Evolutionary conservation across 2,329 filamentous ascomycete genomes (phyloP), one percentile per base, ranked within the genome.

Genomic region (Aspergillus sp.): DNA sequence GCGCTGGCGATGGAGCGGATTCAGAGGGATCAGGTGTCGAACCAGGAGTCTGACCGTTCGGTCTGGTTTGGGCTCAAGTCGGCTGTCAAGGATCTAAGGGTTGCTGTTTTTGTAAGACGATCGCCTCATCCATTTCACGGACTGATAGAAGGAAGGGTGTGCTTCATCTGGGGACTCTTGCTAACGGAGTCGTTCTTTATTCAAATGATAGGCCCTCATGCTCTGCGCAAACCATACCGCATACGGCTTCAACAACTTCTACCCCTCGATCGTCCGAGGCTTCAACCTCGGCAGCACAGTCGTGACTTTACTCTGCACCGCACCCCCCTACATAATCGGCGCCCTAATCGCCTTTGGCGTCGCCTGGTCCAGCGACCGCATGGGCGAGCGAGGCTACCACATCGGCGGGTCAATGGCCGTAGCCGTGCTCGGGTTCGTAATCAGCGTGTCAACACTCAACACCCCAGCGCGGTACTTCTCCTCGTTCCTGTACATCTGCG

Each of bases 171-270:
- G 6, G 25, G 6, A 28, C 25, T 28, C n/a, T 28, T 28, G 25
- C 25, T 28, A 28, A 28, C 25, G 25, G 25, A 28, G 25, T 28
- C 25, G n/a, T 28, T 28, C 6, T 28, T 28, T 3, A 28, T 28
- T 28, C 25, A 28, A 28, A 28, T 28, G 25, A 28, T 28, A 28
- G 25, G 28, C 47, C 11, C 23, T 58, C 7, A 58, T 58, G 46
- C 46, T 62, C 5, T 58, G 61, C 11, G 63, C 59, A 58, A 70
- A 60, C 54, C 67, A 53, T 7, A 73, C 69, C 22, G 71, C 71
- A 0, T 74, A 75, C 5, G 73, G 72, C 1, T 75, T 77, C 67
- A 77, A 74, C 54, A 72, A 76, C 46, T 77, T 78, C 64, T 76
- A 72, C 50, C 75, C 75, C 1, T 60, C 66, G 1, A 70, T 70